Evolutionary conservation across 2,329 filamentous ascomycete genomes (phyloP).

Genomic region (Diaporthe citriasiana): DNA sequence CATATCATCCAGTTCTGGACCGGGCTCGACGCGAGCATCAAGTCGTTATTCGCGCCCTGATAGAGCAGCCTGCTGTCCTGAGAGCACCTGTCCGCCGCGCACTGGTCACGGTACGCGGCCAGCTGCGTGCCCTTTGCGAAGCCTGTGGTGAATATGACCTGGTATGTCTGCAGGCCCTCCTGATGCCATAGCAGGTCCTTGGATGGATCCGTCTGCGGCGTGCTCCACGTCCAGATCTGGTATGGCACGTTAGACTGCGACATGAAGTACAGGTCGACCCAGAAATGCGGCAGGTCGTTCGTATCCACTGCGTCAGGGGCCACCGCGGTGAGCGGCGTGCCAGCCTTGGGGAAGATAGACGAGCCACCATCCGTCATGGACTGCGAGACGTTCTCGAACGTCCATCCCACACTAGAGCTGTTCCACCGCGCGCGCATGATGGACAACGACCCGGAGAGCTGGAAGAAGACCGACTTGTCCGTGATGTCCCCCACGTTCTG

Average conservation of each 20-base stretch:
- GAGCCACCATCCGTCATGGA: conserved; percentile 36
- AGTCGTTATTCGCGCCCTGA: conserved; percentile 21
- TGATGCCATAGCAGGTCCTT: conserved; percentile 32
- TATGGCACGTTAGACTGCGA: conserved; percentile 19
- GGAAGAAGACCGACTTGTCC: conserved; percentile 39
- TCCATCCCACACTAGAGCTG: conserved; percentile 15
- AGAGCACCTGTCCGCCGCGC: conserved; percentile 26
- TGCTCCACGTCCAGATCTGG: conserved; percentile 35
- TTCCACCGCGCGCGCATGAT: conserved; percentile 36
- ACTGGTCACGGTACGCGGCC: conserved; percentile 30
- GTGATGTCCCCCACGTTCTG: conserved; percentile 33
- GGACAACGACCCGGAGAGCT: conserved; percentile 24
- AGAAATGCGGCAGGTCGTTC: conserved; percentile 18
- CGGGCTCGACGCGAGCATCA: conserved; percentile 30
- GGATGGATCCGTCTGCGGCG: conserved; percentile 30
- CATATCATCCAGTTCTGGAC: conserved; percentile 16
- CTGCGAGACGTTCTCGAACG: conserved; percentile 37
- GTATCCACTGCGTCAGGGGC: conserved; percentile 16
- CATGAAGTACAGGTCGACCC: conserved; percentile 33
- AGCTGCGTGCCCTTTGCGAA: conserved; percentile 30
- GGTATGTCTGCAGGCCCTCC: conserved; percentile 23
- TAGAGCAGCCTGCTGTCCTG: conserved; percentile 29
- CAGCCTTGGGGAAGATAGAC: conserved; percentile 16
- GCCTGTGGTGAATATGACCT: conserved; percentile 23
- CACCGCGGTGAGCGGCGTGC: conserved; percentile 26